These are phyloP conservation scores for Arabidopsis suecica DNA, from an alignment of 345 rosid genomes.

Conservation along the genomic window DNA sequence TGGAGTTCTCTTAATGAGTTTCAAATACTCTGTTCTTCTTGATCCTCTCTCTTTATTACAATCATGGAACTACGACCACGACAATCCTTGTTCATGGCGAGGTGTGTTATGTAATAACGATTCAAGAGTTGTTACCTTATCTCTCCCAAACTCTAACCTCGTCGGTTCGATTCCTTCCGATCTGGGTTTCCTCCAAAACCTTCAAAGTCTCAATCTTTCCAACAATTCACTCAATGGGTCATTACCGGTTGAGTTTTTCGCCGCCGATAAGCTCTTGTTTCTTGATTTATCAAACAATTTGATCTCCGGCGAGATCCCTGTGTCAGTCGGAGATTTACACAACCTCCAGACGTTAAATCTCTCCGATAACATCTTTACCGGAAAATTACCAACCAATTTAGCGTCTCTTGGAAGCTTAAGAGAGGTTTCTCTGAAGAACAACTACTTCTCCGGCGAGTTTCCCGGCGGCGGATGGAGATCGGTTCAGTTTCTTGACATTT, in stretches of 20 bases:
- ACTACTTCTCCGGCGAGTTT: constrained; percentile 61
- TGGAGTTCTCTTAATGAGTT: constrained; percentile 75
- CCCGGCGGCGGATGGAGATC: constrained; percentile 57
- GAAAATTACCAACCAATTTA: constrained; percentile 42
- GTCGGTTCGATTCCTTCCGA: constrained; percentile 77
- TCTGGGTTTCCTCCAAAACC: constrained; percentile 64
- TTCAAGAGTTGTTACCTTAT: constrained; percentile 60
- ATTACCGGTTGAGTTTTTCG: constrained; percentile 63
- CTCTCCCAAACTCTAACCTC: constrained; percentile 71
- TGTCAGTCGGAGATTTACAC: constrained; percentile 32
- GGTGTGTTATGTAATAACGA: constrained; percentile 66
- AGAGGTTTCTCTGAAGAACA: constrained; percentile 63
- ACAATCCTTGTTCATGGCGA: constrained; percentile 83
- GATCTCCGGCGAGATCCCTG: constrained; percentile 71
- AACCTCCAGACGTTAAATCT: constrained; percentile 41
- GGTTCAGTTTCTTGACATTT: constrained; percentile 68
- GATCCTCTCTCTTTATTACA: constrained; percentile 74
- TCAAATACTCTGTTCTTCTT: constrained; percentile 64
- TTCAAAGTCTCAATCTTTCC: constrained; percentile 71
- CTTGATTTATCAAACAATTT: constrained; percentile 83
- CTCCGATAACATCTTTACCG: constrained; percentile 41
- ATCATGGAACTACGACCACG: constrained; percentile 64
- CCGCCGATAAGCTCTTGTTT: constrained; percentile 57
- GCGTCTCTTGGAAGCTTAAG: constrained; percentile 56
- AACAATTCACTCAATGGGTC: constrained; percentile 88